These are phyloP conservation scores for Stromatinia cepivora DNA, from an alignment of 2,329 filamentous ascomycete species.

Conservation along the genomic window DNA sequence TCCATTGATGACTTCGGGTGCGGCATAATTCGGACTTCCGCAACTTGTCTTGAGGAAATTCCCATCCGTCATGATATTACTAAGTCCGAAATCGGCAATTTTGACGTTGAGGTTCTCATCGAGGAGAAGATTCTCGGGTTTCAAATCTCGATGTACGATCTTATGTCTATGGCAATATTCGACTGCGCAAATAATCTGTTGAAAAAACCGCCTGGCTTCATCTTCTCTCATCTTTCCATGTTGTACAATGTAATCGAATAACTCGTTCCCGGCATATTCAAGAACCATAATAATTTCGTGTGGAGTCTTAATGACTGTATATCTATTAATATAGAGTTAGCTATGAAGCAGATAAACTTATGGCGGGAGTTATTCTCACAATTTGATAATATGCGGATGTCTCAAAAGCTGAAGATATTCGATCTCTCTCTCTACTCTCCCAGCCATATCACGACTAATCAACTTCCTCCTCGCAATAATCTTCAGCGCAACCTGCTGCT, in stretches of 20 bases:
- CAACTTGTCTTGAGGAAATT: conserved; percentile 99
- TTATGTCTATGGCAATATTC: conserved; percentile 99
- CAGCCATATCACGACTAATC: conserved; percentile 96
- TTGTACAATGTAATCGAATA: conserved; percentile 97
- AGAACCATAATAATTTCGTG: conserved; percentile 98
- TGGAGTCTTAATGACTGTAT: conserved; percentile 93
- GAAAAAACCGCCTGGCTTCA: conserved; percentile 96
- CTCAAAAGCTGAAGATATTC: conserved; percentile 94
- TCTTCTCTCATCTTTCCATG: conserved; percentile 88
- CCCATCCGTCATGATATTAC: conserved; percentile 99
- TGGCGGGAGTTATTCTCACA: conserved; percentile 57
- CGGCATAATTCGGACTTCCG: conserved; percentile 96
- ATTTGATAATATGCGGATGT: conserved; percentile 98
- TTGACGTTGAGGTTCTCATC: conserved; percentile 97
- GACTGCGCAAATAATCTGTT: conserved; percentile 97
- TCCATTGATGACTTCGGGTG: conserved; percentile 95
- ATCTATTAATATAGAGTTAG: conserved; percentile 53
- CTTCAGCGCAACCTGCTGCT: conserved; percentile 95
- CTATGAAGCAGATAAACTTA: not conserved
- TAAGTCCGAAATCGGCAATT: conserved; percentile 97
- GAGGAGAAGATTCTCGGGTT: conserved; percentile 93
- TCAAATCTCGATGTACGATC: conserved; percentile 96
- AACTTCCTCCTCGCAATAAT: conserved; percentile 96
- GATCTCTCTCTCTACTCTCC: conserved; percentile 95
- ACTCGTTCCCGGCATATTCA: conserved; percentile 92